Evolutionary conservation across 2,329 filamentous ascomycete genomes (phyloP), one percentile per base, ranked within the genome.

Genomic region (Penicillium psychrosexuale): DNA sequence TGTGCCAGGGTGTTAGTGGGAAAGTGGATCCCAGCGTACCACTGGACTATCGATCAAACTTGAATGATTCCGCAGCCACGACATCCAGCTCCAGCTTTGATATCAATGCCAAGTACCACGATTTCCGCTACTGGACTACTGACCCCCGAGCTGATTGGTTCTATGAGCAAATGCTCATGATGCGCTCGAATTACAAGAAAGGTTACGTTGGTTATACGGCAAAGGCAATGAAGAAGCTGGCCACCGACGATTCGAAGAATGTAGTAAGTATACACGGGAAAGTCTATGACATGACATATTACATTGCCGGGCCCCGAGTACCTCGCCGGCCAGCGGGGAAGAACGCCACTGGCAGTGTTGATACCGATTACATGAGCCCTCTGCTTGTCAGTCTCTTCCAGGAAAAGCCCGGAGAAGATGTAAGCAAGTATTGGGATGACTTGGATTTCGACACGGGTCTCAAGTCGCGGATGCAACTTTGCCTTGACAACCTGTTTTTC

Each of bases 401-500:
- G 63, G 77, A 84, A 47, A 84, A 84, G 58, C 78, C 91, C 27
- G 94, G 95, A 33, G 74, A 82, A 37, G 94, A 99, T 69, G 81
- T 97, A 34, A 90, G 87, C 38, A 87, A 93, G 70, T 85, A 88
- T 65, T 99, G 91, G 90, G 79, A 92, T 42, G 78, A 83, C 1
- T 79, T 97, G 24, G 72, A 75, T 6, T 72, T 96, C 43, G 78
- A 82, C 56, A 39, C 76, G 0, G 79, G 69, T 0, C 68, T 84
- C 61, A 88, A 87, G 64, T 66, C 72, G 19, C 81, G 86, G 33
- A 95, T 96, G 90, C 79, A 86, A 69, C 78, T 85, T 1, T 99
- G 94, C 69, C 81, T 99, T 50, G 87, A 97, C 76, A 96, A 97
- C 64, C 81, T 99, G 36, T 99, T 97, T 78, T 97, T 94, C 68